Conservation (phyloP, 2,329 filamentous ascomycete genomes). For the Hymenoscyphus scutula region DNA sequence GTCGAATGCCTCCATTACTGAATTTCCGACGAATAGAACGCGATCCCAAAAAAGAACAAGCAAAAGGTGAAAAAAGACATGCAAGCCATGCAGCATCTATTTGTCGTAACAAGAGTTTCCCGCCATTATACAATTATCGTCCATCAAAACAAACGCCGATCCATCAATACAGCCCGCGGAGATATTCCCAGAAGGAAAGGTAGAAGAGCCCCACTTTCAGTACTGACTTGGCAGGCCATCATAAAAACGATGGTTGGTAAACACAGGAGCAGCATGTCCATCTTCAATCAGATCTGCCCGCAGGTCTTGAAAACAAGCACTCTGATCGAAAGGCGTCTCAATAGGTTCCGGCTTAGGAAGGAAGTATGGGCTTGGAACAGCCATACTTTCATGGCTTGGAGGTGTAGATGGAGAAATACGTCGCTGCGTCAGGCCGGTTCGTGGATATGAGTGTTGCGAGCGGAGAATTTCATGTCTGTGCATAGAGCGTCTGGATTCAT, state of each 20-base stretch:
- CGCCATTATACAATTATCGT: constrained; percentile 7
- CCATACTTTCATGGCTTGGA: constrained; percentile 16
- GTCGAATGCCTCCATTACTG: constrained; percentile 4
- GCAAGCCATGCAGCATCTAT: constrained; percentile 8
- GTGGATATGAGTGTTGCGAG: constrained; percentile 5
- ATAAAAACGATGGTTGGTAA: constrained; percentile 24
- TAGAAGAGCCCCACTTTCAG: neutral
- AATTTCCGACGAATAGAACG: neutral
- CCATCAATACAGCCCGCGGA: neutral
- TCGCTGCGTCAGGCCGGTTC: constrained; percentile 7
- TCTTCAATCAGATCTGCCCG: constrained; percentile 31
- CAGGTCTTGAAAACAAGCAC: constrained; percentile 28
- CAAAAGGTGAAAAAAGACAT: neutral
- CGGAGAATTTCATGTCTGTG: constrained; percentile 14
- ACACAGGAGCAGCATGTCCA: constrained; percentile 22
- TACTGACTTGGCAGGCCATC: constrained; percentile 15
- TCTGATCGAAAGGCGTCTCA: constrained; percentile 22
- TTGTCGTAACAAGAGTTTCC: constrained; percentile 1
- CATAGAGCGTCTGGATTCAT: constrained; percentile 12
- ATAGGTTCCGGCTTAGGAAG: constrained; percentile 24
- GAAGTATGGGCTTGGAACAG: constrained; percentile 24
- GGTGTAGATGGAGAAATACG: constrained; percentile 29
- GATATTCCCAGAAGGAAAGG: neutral
- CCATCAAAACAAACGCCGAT: constrained; percentile 1
- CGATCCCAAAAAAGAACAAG: neutral